phyloP scores from a whole-genome alignment of 2,329 filamentous ascomycete genomes.

The Coccinonectria pachysandricola region DNA sequence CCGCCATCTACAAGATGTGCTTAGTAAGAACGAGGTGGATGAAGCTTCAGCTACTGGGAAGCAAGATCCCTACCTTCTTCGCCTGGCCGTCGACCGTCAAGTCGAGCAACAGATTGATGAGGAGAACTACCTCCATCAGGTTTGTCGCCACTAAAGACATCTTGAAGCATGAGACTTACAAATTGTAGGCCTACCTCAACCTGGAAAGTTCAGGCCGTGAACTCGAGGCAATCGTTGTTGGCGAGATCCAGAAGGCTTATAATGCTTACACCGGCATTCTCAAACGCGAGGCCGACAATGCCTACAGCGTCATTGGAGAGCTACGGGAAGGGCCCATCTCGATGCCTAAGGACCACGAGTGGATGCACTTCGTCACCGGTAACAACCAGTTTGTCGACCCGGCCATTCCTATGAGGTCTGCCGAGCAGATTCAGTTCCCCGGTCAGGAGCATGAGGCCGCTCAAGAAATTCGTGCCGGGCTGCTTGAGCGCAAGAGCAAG shows the following conservation, averaged over 20 bases:
- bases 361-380: conserved; percentile 68
- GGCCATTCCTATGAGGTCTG: conserved; percentile 61
- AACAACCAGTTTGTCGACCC: conserved; percentile 86
- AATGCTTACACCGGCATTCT: conserved; percentile 87
- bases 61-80: conserved; percentile 83
- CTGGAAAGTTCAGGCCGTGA: conserved; percentile 89
- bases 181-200: conserved; percentile 73
- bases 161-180: conserved; percentile 1
- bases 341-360: conserved; percentile 93
- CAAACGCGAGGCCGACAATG: conserved; percentile 79
- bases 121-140: conserved; percentile 92
- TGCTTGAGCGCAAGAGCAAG: conserved; percentile 96
- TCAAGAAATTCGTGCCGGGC: conserved; percentile 77
- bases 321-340: conserved; percentile 75
- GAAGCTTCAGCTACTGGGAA: conserved; percentile 65
- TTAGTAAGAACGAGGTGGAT: conserved; percentile 73
- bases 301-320: conserved; percentile 67
- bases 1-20: conserved; percentile 66
- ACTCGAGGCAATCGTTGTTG: conserved; percentile 90
- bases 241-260: conserved; percentile 96
- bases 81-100: conserved; percentile 77
- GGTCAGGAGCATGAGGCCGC: conserved; percentile 76
- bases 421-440: conserved; percentile 82
- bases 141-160: conserved; percentile 29
- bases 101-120: conserved; percentile 90